Base-by-base conservation (phyloP, 805 yeast genomes). In the Tetrapisispora pingtungensis region DNA sequence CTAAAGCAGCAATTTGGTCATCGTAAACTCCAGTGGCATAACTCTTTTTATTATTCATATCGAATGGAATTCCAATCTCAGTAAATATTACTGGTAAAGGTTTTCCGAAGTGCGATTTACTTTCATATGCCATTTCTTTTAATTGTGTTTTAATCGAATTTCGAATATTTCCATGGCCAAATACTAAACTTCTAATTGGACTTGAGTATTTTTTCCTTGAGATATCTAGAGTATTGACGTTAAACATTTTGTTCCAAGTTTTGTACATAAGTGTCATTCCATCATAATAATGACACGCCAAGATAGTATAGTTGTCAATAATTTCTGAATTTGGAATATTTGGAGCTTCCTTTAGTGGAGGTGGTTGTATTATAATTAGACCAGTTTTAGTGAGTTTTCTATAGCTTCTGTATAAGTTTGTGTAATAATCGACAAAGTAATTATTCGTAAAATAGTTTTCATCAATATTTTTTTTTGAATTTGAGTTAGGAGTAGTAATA, bases 11-110 rank as follows among this genome's bases (percentile, higher is more conserved):
- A 2, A 82, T 81, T 58, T 93, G 98, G 10, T 85, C 72, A 10
- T 70, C 63, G 61, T 78, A 93, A 49, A 78, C 76, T 1, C 89
- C 88, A 46, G 70, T 70, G 1, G 62, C 60, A 57, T 76, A 90
- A 0, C 96, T 84, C 40, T 65, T 69, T 57, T 84, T 85, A 46
- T 77, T 71, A 62, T 90, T 89, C 96, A 90, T 85, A 61, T 93
- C 96, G 61, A 82, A 86, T 3, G 98, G 97, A 81, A 90, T 86
- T 6, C 98, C 98, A n/a, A 90, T 88, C 62, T 90, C 98, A 1
- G 95, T 77, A 72, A 93, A 80, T 19, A 90, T 65, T 10, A 83
- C 74, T 0, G 97, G 96, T 10, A 87, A 70, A 10, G 61, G 41
- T 1, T 52, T 46, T 3, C 97, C 97, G 32, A 89, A 62, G 27